These are phyloP conservation scores for Nicotiana noctiflora DNA, from an alignment of 257 asterid genomes.

Conservation along the genomic window DNA sequence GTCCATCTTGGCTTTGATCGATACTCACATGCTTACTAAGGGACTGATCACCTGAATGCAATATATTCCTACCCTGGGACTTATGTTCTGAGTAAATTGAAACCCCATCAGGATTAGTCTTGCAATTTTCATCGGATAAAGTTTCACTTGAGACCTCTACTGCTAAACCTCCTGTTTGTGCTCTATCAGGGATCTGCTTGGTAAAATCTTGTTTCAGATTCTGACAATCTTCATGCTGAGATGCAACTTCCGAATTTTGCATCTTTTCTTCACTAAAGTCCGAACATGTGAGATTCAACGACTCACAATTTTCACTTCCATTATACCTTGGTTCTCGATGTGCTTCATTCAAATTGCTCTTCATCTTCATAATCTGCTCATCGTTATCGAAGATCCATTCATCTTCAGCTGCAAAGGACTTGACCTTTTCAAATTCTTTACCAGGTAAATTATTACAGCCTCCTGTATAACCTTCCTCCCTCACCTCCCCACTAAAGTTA, in stretches of 20 bases:
- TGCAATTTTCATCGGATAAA: constrained; percentile 20
- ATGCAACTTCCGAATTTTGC: constrained; percentile 22
- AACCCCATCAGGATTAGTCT: constrained; percentile 7
- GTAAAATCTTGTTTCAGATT: constrained; percentile 19
- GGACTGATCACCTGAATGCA: constrained; percentile 25
- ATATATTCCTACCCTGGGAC: constrained; percentile 8
- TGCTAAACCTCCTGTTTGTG: constrained; percentile 17
- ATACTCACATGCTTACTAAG: constrained; percentile 19
- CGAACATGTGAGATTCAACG: constrained; percentile 14
- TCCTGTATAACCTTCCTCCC: constrained; percentile 21
- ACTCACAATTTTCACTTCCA: constrained; percentile 15
- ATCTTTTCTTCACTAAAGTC: constrained; percentile 15
- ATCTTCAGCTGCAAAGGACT: constrained; percentile 24
- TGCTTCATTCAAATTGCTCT: constrained; percentile 22
- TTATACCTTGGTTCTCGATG: constrained; percentile 18
- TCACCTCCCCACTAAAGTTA: constrained; percentile 18
- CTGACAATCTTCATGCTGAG: constrained; percentile 18
- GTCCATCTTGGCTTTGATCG: constrained; percentile 23
- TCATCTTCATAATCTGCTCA: constrained; percentile 16
- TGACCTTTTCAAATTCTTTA: constrained; percentile 20
- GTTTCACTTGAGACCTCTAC: constrained; percentile 23
- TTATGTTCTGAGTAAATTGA: constrained; percentile 19
- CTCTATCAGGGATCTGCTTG: constrained; percentile 16
- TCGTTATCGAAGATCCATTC: constrained; percentile 19
- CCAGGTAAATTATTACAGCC: constrained; percentile 12